Base-by-base conservation (phyloP, 371 early-diverging fungal genomes). In the Smittium culicis region DNA sequence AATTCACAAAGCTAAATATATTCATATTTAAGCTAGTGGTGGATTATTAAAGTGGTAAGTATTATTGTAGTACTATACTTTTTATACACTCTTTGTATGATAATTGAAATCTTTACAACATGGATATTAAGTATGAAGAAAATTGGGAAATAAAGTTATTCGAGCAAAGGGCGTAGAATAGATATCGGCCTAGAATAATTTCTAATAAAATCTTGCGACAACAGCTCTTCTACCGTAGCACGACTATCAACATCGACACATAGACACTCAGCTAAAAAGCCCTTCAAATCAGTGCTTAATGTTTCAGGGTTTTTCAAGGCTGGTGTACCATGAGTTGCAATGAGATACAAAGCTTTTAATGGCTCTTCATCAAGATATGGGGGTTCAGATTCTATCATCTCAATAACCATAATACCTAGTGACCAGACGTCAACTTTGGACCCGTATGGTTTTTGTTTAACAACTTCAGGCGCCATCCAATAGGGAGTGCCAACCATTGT, bases 401-500 rank as follows among this genome's bases (percentile, higher is more conserved):
- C 97, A 72, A 96, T 97, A 0, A 94, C 91, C 89, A 93, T 91
- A 68, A 96, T 93, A 64, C 93, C 92, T 64, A 91, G 72, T 2
- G 93, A 91, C 96, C 96, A 96, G 66, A 93, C 86, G 78, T 96
- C 96, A 14, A 91, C 90, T 77, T 88, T 89, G 66, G 83, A 83
- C 20, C 90, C 92, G 73, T 96, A 96, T 62, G 91, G 88, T 74
- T 90, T 89, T 68, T 89, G 90, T 77, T 83, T 90, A 65, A 96
- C 91, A 0, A 93, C 89, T 74, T 93, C 96, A 25, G 94, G 94
- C 8, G 93, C 89, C 91, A 91, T 89, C 88, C 91, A 91, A 74
- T 91, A 92, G 8, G 92, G 91, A 24, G 98, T 96, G 61, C 98
- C 98, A 14, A 96, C 95, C 89, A 96, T 91, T 1, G 98, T 98